phyloP scores from a whole-genome alignment of 306 rosid species.

The Malus sieversii region DNA sequence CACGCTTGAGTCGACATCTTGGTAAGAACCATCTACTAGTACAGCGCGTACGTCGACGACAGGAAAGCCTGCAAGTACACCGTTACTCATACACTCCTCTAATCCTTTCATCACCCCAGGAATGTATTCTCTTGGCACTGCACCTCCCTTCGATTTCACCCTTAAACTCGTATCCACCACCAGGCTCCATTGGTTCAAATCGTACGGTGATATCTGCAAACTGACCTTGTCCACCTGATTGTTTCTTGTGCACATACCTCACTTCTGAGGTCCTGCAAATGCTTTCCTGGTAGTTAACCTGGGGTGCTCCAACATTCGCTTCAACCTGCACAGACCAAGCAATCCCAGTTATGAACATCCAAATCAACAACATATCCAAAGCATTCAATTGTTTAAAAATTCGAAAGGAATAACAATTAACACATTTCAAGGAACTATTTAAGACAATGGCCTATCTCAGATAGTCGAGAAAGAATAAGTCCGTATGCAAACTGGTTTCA shows the following conservation, averaged over 20 bases:
- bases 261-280: conserved; percentile 62
- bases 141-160: conserved; percentile 96
- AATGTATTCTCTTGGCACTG: conserved; percentile 82
- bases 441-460: not conserved
- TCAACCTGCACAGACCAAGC: conserved; percentile 55
- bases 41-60: conserved; percentile 80
- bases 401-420: not conserved
- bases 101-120: conserved; percentile 98
- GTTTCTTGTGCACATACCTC: conserved; percentile 92
- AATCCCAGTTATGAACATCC: not conserved
- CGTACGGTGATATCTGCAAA: conserved; percentile 86
- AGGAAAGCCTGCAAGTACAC: conserved; percentile 94
- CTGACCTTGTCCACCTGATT: conserved; percentile 97
- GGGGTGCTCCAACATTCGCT: conserved; percentile 97
- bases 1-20: conserved; percentile 96
- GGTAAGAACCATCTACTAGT: conserved; percentile 80
- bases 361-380: not conserved
- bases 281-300: conserved; percentile 95
- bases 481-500: not conserved
- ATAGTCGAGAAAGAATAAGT: not conserved
- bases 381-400: not conserved
- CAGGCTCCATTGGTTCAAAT: conserved; percentile 89
- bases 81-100: conserved; percentile 91
- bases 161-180: conserved; percentile 87
- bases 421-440: not conserved